phyloP scores from a whole-genome alignment of 2,329 filamentous ascomycete genomes.

The Sclerotiophoma versabilis region DNA sequence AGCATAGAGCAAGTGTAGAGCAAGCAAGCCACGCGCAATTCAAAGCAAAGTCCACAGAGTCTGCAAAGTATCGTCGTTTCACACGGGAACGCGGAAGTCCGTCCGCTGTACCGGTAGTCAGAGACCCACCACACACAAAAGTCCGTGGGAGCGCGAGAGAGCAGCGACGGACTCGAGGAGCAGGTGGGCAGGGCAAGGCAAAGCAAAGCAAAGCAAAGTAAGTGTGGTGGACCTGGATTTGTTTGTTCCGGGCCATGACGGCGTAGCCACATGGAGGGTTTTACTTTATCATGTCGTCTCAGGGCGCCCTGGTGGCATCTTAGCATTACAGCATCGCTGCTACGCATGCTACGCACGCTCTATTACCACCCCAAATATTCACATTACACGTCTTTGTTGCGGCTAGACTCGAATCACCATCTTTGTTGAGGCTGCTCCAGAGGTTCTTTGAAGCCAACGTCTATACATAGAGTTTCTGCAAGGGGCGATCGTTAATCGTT shows the following conservation, averaged over 20 bases:
- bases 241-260: slow-evolving; percentile 6
- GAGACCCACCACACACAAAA: too few relatives aligned
- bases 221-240: background rate
- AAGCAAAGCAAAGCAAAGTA: background rate
- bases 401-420: background rate
- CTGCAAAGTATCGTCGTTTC: slow-evolving; percentile 3
- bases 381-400: background rate
- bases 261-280: too few relatives aligned
- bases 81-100: too few relatives aligned
- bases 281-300: slow-evolving; percentile 1
- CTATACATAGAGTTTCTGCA: slow-evolving; percentile 10
- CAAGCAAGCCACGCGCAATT: background rate
- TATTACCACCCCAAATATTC: too few relatives aligned
- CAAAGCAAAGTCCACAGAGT: background rate
- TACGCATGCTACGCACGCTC: too few relatives aligned
- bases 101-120: too few relatives aligned
- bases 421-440: slow-evolving; percentile 4
- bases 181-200: background rate
- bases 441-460: background rate
- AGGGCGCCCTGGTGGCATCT: background rate
- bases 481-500: slow-evolving; percentile 11
- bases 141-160: background rate
- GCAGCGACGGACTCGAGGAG: slow-evolving; percentile 3
- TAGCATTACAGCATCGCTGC: background rate
- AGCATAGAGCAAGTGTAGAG: too few relatives aligned